phyloP scores from a whole-genome alignment of 768 basidiomycete genomes.

The Cyclocybe cylindracea region DNA sequence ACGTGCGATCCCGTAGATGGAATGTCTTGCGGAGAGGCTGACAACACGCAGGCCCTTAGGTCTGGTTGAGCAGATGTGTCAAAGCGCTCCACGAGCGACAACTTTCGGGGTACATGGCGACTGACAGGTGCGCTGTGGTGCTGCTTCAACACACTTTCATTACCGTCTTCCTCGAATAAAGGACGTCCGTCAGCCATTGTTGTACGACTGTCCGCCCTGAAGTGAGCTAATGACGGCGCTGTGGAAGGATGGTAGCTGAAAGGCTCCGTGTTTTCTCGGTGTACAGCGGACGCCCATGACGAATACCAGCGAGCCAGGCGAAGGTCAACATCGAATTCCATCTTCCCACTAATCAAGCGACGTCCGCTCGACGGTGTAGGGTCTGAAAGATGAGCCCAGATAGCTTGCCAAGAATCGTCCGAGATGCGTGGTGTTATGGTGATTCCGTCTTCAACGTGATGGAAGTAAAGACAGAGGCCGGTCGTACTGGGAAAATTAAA shows the following conservation, averaged over 20 bases:
- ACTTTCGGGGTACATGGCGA: slow-evolving; percentile 63
- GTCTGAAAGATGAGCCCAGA: slow-evolving; percentile 68
- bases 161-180: slow-evolving; percentile 38
- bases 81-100: slow-evolving; percentile 69
- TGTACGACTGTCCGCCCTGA: slow-evolving; percentile 55
- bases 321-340: slow-evolving; percentile 88
- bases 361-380: slow-evolving; percentile 30
- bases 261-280: slow-evolving; percentile 41
- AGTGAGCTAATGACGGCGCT: slow-evolving; percentile 50
- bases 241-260: slow-evolving; percentile 36
- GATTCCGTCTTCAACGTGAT: slow-evolving; percentile 56
- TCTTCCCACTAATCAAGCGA: slow-evolving; percentile 69
- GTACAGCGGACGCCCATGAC: slow-evolving; percentile 61
- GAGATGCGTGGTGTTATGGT: slow-evolving; percentile 70
- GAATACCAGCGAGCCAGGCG: slow-evolving; percentile 78
- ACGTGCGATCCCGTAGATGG: slow-evolving; percentile 27
- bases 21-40: slow-evolving; percentile 28
- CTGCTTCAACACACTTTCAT: slow-evolving; percentile 26
- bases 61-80: slow-evolving; percentile 43
- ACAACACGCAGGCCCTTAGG: slow-evolving; percentile 24
- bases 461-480: slow-evolving; percentile 81
- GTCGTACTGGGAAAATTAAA: slow-evolving; percentile 78
- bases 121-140: slow-evolving; percentile 29
- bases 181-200: slow-evolving; percentile 39
- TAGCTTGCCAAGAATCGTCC: slow-evolving; percentile 73